Evolutionary conservation across 225 moss, liverwort and hornwort genomes (phyloP), one percentile per base, ranked within the genome.

Genomic region (Physcomitrellopsis africana): DNA sequence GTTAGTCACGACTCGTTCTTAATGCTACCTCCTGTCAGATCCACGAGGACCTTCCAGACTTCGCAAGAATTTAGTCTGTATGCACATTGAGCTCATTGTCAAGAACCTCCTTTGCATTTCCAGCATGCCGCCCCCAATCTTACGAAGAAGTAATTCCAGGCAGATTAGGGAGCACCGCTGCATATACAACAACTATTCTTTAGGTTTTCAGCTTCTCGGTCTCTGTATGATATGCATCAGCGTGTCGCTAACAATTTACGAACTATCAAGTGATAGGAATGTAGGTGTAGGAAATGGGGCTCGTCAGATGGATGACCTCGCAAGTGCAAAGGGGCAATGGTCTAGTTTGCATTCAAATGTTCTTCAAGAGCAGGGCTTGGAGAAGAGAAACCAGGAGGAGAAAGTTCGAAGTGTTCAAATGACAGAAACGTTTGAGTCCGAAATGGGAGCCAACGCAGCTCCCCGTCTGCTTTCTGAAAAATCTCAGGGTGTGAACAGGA

Each of bases 121-220:
- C 82, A 87, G 37, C 64, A 87, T 87, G 87, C 82, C 79, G 70
- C 63, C 63, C 44, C 69, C 70, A 49, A 41, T 65, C 51, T 32
- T 89, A 41, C 82, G 78, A 73, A 80, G 63, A 81, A 73, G 29
- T 54, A 85, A 45, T 62, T 82, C 82, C 48, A 72, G 63, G 47
- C 77, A 80, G 58, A 69, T 27, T 3, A 81, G 56, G 66, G 88
- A 85, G 37, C 76, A 77, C 57, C 88, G 85, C 69, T 85, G 88
- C 61, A 29, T 53, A 12, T 45, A 59, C 48, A 74, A 63, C 51
- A 77, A 69, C 51, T 82, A 58, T 52, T 56, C 72, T 3, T 70
- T 83, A 24, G 80, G 80, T 26, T 78, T 88, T 63, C 80, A 80
- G 70, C 63, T 85, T 18, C 70, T 88, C 4, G 77, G 82, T 14